phyloP scores from a whole-genome alignment of 371 early-diverging fungal genomes.

The Mortierella sp. region DNA sequence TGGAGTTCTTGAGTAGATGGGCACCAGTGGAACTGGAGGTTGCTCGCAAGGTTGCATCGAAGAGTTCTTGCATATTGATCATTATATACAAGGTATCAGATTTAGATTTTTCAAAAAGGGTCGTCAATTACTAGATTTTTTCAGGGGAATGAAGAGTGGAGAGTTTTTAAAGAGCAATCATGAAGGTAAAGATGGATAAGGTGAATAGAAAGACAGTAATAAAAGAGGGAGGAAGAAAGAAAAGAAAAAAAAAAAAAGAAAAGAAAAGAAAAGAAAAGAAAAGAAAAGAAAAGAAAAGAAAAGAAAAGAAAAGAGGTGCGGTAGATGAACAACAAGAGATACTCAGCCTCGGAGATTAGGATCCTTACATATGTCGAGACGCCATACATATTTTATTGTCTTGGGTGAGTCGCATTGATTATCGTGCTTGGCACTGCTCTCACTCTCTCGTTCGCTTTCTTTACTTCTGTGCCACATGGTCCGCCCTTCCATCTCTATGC shows the following conservation, averaged over 20 bases:
- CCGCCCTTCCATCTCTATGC: not conserved
- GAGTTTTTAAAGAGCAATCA: not conserved
- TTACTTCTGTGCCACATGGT: constrained; percentile 20
- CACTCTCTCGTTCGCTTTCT: not conserved
- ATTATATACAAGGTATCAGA: not conserved
- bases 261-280: not conserved
- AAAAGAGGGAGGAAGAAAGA: not conserved
- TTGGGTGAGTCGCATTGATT: not conserved
- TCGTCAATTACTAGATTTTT: not conserved
- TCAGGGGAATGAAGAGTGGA: not conserved
- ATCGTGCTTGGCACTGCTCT: not conserved
- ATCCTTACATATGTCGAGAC: constrained; percentile 1
- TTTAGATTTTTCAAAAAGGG: not conserved
- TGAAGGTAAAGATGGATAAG: not conserved
- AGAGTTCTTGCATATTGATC: constrained; percentile 22
- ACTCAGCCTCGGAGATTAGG: not conserved
- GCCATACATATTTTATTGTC: not conserved
- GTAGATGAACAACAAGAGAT: not conserved
- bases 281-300: not conserved
- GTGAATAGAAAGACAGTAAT: not conserved
- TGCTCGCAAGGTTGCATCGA: constrained; percentile 9
- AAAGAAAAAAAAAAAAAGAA: not conserved
- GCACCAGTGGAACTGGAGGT: not conserved
- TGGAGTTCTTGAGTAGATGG: not conserved
- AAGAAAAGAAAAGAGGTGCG: not conserved